Evolutionary conservation across 495 filamentous ascomycete genomes (phyloP).

Genomic region (Aspergillus affinis): DNA sequence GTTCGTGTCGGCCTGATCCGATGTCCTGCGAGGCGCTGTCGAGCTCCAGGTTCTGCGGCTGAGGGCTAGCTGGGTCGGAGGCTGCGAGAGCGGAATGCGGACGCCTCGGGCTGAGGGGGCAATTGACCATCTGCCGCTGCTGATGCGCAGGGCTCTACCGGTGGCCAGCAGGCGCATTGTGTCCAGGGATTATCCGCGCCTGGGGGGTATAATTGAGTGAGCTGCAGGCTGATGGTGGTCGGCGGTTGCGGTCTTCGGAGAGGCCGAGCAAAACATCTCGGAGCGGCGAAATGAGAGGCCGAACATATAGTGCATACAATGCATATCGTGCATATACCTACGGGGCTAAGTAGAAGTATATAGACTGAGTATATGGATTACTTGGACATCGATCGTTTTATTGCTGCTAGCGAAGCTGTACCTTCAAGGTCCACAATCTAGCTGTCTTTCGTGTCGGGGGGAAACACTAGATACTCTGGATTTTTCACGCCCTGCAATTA

Average conservation of each 20-base stretch:
- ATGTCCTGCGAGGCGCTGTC: conserved; percentile 30
- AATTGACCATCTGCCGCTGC: conserved; percentile 42
- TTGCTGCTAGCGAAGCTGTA: too few species aligned
- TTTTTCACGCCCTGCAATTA: too few species aligned
- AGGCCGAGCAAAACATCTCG: conserved; percentile 2
- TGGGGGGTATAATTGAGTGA: not conserved
- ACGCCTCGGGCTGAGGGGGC: conserved; percentile 26
- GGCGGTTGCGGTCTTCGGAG: not conserved
- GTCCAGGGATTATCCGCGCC: not conserved
- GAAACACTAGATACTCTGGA: too few species aligned
- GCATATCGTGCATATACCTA: too few species aligned
- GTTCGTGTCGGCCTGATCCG: conserved; percentile 14
- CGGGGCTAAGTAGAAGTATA: too few species aligned
- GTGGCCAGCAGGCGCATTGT: conserved; percentile 48
- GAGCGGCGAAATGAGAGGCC: conserved; percentile 6
- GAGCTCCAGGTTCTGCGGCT: conserved; percentile 35
- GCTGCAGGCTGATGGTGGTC: not conserved
- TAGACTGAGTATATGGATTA: too few species aligned
- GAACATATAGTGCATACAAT: not conserved
- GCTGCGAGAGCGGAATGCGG: conserved; percentile 28
- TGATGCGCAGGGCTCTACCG: conserved; percentile 43
- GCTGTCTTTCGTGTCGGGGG: too few species aligned
- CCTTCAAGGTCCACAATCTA: too few species aligned
- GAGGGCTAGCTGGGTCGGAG: conserved; percentile 11
- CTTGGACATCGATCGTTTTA: too few species aligned